Conservation (phyloP, 2,329 filamentous ascomycete species). For the Pseudogymnoascus verrucosus region DNA sequence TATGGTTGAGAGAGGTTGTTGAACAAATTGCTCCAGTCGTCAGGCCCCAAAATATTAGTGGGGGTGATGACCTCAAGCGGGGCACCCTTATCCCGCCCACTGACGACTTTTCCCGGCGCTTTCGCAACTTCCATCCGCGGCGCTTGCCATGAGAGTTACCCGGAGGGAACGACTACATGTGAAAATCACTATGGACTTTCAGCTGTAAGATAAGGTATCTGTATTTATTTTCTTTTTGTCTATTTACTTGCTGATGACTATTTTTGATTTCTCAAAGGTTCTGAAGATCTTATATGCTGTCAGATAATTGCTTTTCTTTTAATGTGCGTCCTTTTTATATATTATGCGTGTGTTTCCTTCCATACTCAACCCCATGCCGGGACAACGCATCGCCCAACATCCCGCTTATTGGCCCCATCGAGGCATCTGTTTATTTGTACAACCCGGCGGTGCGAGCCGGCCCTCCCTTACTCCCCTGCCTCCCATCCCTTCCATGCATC, state of each 20-base stretch:
- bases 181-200: neutral
- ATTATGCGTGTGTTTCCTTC: neutral
- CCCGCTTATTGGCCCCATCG: neutral
- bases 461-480: neutral
- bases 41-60: constrained; percentile 5
- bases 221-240: neutral
- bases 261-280: neutral
- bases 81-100: neutral
- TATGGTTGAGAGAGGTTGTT: constrained; percentile 1
- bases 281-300: neutral
- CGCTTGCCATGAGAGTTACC: neutral
- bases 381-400: neutral
- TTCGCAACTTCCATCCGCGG: neutral
- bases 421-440: neutral
- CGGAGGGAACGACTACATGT: constrained; percentile 2
- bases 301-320: neutral
- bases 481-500: neutral
- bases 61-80: constrained; percentile 9
- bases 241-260: neutral
- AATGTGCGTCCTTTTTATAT: neutral
- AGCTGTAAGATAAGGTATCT: neutral
- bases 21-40: constrained; percentile 4
- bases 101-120: constrained; percentile 4
- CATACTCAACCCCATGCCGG: neutral
- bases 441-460: neutral